These are phyloP conservation scores for Tricholoma flavovirens DNA, from an alignment of 768 basidiomycete species.

Conservation along the genomic window DNA sequence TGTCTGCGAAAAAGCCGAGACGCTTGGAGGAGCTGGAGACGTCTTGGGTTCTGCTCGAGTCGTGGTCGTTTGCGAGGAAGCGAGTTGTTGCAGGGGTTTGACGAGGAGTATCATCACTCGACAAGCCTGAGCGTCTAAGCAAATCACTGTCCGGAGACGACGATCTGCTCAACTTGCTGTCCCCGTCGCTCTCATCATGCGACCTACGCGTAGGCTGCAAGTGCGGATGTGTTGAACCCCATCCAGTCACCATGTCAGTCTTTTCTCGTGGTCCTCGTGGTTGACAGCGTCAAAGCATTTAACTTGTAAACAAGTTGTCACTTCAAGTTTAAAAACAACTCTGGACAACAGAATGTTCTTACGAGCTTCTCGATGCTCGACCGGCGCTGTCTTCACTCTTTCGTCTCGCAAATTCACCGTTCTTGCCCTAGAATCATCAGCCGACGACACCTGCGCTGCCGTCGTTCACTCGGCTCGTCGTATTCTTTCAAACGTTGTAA, in stretches of 20 bases:
- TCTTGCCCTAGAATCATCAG: conserved; percentile 79
- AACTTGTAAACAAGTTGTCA: neutral
- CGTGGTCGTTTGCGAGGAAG: conserved; percentile 29
- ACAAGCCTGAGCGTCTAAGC: conserved; percentile 30
- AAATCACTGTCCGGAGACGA: conserved; percentile 33
- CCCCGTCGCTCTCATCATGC: conserved; percentile 32
- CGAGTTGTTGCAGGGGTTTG: conserved; percentile 36
- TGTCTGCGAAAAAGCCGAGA: conserved; percentile 38
- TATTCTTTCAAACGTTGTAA: conserved; percentile 80
- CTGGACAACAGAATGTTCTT: neutral
- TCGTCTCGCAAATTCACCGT: conserved; percentile 47
- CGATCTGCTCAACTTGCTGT: conserved; percentile 24
- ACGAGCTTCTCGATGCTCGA: neutral
- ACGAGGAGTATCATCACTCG: conserved; percentile 46
- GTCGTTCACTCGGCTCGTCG: conserved; percentile 66
- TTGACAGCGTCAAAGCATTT: too few relatives aligned
- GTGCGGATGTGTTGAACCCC: conserved; percentile 11
- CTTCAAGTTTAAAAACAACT: neutral
- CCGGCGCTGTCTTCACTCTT: neutral
- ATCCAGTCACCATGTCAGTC: conserved; percentile 20
- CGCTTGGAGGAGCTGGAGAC: conserved; percentile 31
- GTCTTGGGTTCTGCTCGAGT: conserved; percentile 26
- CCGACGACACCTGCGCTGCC: conserved; percentile 92
- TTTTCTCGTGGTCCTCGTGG: conserved; percentile 1
- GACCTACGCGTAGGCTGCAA: conserved; percentile 32